Percentiles rank a stretch among this genome's conserved stretches.
Evolutionary conservation across 345 rosid genomes (phyloP).

Genomic region (Mangifera indica): DNA sequence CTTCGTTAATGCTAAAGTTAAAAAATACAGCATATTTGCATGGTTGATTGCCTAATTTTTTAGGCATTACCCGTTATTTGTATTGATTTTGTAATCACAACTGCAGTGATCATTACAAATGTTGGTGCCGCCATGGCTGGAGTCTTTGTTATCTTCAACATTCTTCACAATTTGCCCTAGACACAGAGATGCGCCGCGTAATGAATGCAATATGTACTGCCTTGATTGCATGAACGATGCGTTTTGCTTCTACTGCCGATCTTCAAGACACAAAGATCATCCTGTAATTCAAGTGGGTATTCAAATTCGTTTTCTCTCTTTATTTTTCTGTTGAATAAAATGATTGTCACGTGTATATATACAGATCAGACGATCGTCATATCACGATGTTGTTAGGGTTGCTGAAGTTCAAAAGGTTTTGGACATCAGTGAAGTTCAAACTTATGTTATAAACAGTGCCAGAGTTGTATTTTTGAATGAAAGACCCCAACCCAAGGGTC

Average conservation of each 20-base stretch:
- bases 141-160: constrained; percentile 25
- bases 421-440: constrained; percentile 40
- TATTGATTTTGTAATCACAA: neutral
- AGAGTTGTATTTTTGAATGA: constrained; percentile 37
- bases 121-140: constrained; percentile 41
- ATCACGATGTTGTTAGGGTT: constrained; percentile 40
- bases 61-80: neutral
- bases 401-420: constrained; percentile 33
- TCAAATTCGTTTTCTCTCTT: neutral
- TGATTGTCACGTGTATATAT: neutral
- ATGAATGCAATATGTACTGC: constrained; percentile 41
- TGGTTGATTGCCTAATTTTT: neutral
- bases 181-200: constrained; percentile 27
- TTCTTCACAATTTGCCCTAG: constrained; percentile 34
- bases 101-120: constrained; percentile 10
- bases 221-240: constrained; percentile 34
- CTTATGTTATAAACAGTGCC: constrained; percentile 44
- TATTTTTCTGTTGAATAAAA: neutral
- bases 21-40: neutral
- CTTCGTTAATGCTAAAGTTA: constrained; percentile 29
- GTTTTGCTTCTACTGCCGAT: constrained; percentile 41
- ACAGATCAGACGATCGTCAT: constrained; percentile 44
- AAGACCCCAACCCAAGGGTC: constrained; percentile 34
- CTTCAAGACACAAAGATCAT: constrained; percentile 37
- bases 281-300: constrained; percentile 31